phyloP scores from a whole-genome alignment of 306 rosid species.

The Amphicarpaea edgeworthii region DNA sequence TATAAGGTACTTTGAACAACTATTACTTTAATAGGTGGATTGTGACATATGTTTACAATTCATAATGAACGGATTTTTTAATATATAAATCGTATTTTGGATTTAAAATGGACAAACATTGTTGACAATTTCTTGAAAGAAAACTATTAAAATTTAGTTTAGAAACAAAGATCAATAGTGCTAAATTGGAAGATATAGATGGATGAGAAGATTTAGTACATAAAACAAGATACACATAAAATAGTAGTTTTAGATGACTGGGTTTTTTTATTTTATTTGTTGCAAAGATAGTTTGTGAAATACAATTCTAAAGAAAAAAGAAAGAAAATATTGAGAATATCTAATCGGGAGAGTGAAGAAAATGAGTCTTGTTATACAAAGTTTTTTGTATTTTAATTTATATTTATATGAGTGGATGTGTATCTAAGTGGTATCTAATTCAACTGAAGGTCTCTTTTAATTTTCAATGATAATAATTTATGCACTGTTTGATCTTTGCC shows the following conservation, averaged over 20 bases:
- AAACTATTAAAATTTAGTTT: not conserved
- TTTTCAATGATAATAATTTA: not conserved
- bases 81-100: not conserved
- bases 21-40: not conserved
- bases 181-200: not conserved
- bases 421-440: conserved; percentile 8
- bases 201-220: not conserved
- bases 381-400: not conserved
- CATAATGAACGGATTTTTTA: not conserved
- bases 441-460: not conserved
- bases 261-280: not conserved
- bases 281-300: not conserved
- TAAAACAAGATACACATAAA: no score
- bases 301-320: not conserved
- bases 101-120: not conserved
- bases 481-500: conserved; percentile 20
- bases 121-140: not conserved
- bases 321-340: not conserved
- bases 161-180: not conserved
- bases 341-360: not conserved
- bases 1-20: no score
- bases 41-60: not conserved
- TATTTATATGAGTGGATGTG: not conserved
- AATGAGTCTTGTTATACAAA: not conserved
- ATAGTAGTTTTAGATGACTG: not conserved